Percentiles rank a stretch among this genome's conserved stretches.
Evolutionary conservation across 805 yeast genomes (phyloP).

Genomic region (Kregervanrija delftensis): DNA sequence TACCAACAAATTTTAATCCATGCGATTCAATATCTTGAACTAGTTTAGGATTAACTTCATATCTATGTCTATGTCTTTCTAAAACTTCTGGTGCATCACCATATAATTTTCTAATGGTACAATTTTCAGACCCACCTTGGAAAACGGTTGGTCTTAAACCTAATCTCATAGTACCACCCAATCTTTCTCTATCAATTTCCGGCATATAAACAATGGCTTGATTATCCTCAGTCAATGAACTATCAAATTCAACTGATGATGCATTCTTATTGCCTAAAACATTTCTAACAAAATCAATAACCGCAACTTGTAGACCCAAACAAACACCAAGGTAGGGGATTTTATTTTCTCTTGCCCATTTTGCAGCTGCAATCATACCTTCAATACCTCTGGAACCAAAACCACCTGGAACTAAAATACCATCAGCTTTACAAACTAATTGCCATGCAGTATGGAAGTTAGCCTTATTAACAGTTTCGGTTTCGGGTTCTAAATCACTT

Average conservation of each 20-base stretch:
- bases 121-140: slow-evolving; percentile 50
- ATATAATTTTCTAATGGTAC: slow-evolving; percentile 69
- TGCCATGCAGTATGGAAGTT: slow-evolving; percentile 96
- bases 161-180: slow-evolving; percentile 99
- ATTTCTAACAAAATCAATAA: slow-evolving; percentile 83
- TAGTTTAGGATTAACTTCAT: slow-evolving; percentile 88
- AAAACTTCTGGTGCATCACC: slow-evolving; percentile 60
- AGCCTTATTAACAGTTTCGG: slow-evolving; percentile 57
- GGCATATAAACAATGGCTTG: slow-evolving; percentile 96
- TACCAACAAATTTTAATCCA: slow-evolving; percentile 88
- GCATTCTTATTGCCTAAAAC: slow-evolving; percentile 64
- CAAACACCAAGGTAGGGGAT: slow-evolving; percentile 96
- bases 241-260: slow-evolving; percentile 77
- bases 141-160: slow-evolving; percentile 90
- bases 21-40: slow-evolving; percentile 62
- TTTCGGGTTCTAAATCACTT: slow-evolving; percentile 73
- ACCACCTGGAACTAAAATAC: slow-evolving; percentile 97
- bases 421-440: slow-evolving; percentile 85
- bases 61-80: slow-evolving; percentile 98
- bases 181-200: slow-evolving; percentile 87
- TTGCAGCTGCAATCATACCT: slow-evolving; percentile 96
- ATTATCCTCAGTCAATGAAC: slow-evolving; percentile 50
- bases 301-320: slow-evolving; percentile 95
- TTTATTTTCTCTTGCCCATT: slow-evolving; percentile 95
- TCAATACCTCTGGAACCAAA: slow-evolving; percentile 96